Percentiles rank a stretch among this genome's conserved stretches.
Conservation (phyloP, 73 alveolate species). For the Symbiodinium pilosum region DNA sequence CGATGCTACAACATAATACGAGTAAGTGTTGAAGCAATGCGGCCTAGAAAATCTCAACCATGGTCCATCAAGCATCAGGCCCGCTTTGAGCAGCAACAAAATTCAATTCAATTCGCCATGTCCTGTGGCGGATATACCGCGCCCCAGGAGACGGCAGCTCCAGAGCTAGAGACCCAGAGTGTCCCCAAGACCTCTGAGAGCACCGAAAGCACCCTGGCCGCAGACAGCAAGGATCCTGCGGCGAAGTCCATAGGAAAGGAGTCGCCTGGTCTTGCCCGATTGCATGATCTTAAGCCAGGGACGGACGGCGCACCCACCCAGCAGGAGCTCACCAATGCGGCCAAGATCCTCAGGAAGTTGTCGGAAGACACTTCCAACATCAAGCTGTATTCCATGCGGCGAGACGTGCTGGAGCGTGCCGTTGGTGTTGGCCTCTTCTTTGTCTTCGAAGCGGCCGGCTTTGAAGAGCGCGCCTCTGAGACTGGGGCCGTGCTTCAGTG, state of each 20-base stretch:
- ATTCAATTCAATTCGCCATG: neutral
- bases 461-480: neutral
- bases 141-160: too few relatives aligned
- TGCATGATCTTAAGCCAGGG: neutral
- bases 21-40: too few relatives aligned
- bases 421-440: neutral
- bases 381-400: neutral
- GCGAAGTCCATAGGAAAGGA: too few relatives aligned
- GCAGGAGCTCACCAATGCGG: neutral
- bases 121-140: neutral
- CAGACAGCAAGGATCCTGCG: neutral
- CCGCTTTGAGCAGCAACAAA: neutral
- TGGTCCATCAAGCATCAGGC: neutral
- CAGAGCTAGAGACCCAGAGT: too few relatives aligned
- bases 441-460: neutral
- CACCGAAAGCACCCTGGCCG: neutral
- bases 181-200: too few relatives aligned
- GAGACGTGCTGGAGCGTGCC: constrained; percentile 8
- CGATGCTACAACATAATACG: neutral
- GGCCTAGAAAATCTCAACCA: neutral
- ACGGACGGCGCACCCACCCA: neutral
- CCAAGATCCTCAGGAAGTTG: neutral
- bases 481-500: neutral
- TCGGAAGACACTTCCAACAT: neutral
- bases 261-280: too few relatives aligned